A percentile compares a stretch with the other conserved stretches of the same genome.
These are phyloP conservation scores for Lepraria neglecta DNA, from an alignment of 495 filamentous ascomycete species.

Conservation along the genomic window DNA sequence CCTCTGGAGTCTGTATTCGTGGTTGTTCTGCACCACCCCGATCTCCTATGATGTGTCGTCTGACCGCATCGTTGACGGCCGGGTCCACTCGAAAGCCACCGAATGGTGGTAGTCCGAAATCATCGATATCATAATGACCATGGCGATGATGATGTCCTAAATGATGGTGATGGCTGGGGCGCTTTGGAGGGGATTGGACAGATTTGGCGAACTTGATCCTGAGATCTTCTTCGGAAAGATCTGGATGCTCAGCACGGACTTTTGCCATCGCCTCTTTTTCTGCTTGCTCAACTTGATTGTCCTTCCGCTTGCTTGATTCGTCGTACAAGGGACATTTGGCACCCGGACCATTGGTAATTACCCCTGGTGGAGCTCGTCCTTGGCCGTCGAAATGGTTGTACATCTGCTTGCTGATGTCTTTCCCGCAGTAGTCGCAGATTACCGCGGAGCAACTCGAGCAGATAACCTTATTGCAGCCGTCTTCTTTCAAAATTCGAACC, in stretches of 20 bases:
- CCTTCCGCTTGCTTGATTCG: slow-evolving; percentile 52
- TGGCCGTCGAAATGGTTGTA: slow-evolving; percentile 41
- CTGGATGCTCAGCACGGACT: slow-evolving; percentile 53
- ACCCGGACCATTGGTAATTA: slow-evolving; percentile 39
- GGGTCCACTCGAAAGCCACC: no score
- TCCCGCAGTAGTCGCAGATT: slow-evolving; percentile 28
- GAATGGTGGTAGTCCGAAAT: no score
- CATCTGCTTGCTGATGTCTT: slow-evolving; percentile 25
- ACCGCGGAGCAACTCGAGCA: slow-evolving; percentile 48
- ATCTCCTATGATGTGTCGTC: no score
- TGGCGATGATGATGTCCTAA: slow-evolving; percentile 1
- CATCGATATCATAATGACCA: neutral
- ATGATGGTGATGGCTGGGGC: slow-evolving; percentile 2
- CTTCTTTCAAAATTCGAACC: slow-evolving; percentile 54
- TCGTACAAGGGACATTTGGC: slow-evolving; percentile 64
- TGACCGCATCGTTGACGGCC: no score
- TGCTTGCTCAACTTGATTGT: slow-evolving; percentile 60
- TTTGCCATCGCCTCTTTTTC: slow-evolving; percentile 53
- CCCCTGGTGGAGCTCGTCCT: slow-evolving; percentile 38
- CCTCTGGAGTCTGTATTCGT: no score
- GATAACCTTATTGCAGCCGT: slow-evolving; percentile 79
- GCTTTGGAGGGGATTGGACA: slow-evolving; percentile 8
- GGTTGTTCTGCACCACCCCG: no score
- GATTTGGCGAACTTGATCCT: slow-evolving; percentile 37
- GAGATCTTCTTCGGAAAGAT: slow-evolving; percentile 50